Conservation (phyloP, 345 rosid genomes). For the Ricinus communis region DNA sequence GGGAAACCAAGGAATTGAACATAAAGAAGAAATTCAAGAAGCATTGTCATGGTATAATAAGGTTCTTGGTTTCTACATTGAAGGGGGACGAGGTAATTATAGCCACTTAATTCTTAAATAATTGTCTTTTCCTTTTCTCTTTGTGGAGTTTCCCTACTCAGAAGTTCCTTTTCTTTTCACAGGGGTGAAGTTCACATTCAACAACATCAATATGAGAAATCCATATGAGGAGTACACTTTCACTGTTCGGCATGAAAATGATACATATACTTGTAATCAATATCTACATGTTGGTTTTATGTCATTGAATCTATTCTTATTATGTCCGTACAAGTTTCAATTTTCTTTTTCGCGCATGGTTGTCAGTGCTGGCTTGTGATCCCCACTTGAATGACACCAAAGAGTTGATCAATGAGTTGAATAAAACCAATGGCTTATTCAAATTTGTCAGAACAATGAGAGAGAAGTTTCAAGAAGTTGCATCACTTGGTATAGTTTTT, state of each 20-base stretch:
- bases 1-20: slow-evolving; percentile 39
- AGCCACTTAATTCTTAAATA: neutral
- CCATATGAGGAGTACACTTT: slow-evolving; percentile 53
- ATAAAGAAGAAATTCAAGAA: slow-evolving; percentile 50
- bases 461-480: slow-evolving; percentile 68
- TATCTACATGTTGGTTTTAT: neutral
- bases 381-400: slow-evolving; percentile 52
- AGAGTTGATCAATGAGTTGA: slow-evolving; percentile 70
- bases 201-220: slow-evolving; percentile 46
- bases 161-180: slow-evolving; percentile 20
- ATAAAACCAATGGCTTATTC: slow-evolving; percentile 77
- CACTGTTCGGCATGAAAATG: slow-evolving; percentile 66
- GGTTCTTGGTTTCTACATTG: slow-evolving; percentile 73
- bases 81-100: slow-evolving; percentile 78
- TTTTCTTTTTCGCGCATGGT: slow-evolving; percentile 20
- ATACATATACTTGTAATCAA: slow-evolving; percentile 62
- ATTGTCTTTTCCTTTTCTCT: neutral
- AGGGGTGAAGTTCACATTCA: slow-evolving; percentile 90
- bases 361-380: slow-evolving; percentile 77
- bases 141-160: slow-evolving; percentile 4
- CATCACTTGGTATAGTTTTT: slow-evolving; percentile 46
- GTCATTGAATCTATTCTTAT: neutral
- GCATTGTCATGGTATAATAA: slow-evolving; percentile 81
- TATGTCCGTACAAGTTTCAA: slow-evolving; percentile 10
- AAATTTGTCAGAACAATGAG: slow-evolving; percentile 83